These are phyloP conservation scores for Penicillium arizonense DNA, from an alignment of 495 filamentous ascomycete genomes.

Conservation along the genomic window DNA sequence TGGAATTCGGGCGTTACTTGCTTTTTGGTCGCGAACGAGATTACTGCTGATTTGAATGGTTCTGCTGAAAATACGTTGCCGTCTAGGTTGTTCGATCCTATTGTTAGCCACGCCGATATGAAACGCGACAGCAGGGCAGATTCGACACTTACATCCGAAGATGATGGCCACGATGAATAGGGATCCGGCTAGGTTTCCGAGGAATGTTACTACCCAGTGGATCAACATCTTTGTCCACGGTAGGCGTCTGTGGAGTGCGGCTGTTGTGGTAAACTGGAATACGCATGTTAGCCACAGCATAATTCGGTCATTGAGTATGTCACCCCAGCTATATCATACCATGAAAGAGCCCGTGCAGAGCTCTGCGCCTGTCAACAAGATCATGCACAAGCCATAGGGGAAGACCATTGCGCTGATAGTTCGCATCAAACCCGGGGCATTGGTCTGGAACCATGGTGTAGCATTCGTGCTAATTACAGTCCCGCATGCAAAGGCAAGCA, in stretches of 20 bases:
- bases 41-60: slow-evolving; percentile 48
- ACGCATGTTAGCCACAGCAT: background rate
- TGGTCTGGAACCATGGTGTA: slow-evolving; percentile 59
- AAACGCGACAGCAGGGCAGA: too few species aligned
- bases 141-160: slow-evolving; percentile 46
- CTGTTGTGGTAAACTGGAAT: slow-evolving; percentile 51
- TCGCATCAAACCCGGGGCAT: slow-evolving; percentile 58
- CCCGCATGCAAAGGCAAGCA: slow-evolving; percentile 55
- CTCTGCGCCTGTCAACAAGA: slow-evolving; percentile 58
- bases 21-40: slow-evolving; percentile 53
- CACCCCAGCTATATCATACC: slow-evolving; percentile 25
- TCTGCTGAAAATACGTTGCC: slow-evolving; percentile 55
- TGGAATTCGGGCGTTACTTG: slow-evolving; percentile 56
- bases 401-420: slow-evolving; percentile 56
- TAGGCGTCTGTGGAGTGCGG: slow-evolving; percentile 51
- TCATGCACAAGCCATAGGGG: slow-evolving; percentile 57
- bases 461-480: slow-evolving; percentile 51
- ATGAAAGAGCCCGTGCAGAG: slow-evolving; percentile 60
- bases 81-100: slow-evolving; percentile 29
- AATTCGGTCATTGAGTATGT: background rate
- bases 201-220: slow-evolving; percentile 58
- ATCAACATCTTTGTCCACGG: slow-evolving; percentile 47
- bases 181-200: slow-evolving; percentile 58
- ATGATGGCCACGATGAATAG: slow-evolving; percentile 59
- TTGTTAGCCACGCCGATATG: too few species aligned